Percentiles rank a stretch among this genome's conserved stretches.
Evolutionary conservation across 2,329 filamentous ascomycete species (phyloP).

Genomic region (Beauveria scarabaeidicola): DNA sequence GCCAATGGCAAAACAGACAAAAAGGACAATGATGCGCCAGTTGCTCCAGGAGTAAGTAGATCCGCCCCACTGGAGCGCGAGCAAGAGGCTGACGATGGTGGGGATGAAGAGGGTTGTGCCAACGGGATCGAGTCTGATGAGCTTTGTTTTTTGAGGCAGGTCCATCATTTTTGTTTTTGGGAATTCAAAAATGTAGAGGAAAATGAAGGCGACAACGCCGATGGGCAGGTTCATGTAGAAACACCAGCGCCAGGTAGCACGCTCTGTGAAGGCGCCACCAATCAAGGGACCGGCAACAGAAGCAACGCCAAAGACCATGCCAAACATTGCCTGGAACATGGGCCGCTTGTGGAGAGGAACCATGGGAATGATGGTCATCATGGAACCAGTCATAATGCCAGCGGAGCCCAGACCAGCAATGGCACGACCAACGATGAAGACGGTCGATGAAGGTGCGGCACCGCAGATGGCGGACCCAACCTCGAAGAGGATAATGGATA

Average conservation of each 20-base stretch:
- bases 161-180: conserved; percentile 23
- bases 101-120: conserved; percentile 54
- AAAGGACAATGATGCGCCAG: conserved; percentile 45
- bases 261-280: conserved; percentile 17
- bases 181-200: conserved; percentile 39
- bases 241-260: conserved; percentile 8
- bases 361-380: conserved; percentile 49
- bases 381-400: conserved; percentile 49
- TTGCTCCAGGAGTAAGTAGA: conserved; percentile 42
- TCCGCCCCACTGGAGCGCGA: conserved; percentile 58
- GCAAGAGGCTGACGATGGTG: conserved; percentile 48
- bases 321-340: conserved; percentile 42
- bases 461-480: conserved; percentile 47
- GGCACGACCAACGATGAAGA: conserved; percentile 49
- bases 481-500: conserved; percentile 43
- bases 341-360: conserved; percentile 52
- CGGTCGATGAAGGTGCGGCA: conserved; percentile 42
- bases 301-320: conserved; percentile 33
- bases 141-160: conserved; percentile 30
- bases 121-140: conserved; percentile 47
- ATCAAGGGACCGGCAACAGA: conserved; percentile 17
- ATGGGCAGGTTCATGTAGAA: conserved; percentile 10
- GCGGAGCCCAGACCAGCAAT: conserved; percentile 48
- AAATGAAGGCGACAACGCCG: conserved; percentile 38
- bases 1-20: conserved; percentile 40